Evolutionary conservation across 306 rosid genomes (phyloP).

Genomic region (Cicer judaicum): DNA sequence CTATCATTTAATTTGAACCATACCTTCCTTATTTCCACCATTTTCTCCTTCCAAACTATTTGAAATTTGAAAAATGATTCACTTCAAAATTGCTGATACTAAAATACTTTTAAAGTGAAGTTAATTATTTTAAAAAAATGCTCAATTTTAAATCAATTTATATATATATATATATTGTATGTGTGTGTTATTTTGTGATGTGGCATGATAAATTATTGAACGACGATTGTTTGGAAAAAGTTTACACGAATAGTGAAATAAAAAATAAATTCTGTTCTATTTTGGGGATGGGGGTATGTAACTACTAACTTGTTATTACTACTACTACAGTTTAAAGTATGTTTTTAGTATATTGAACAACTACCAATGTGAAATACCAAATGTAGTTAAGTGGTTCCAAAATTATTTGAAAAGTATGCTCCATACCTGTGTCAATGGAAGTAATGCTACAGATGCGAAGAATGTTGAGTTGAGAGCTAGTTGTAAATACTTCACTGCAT

Average conservation of each 20-base stretch:
- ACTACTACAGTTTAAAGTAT: not conserved
- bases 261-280: not conserved
- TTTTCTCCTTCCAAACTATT: not conserved
- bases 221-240: not conserved
- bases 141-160: constrained; percentile 3
- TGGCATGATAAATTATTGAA: not conserved
- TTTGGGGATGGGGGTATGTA: constrained; percentile 4
- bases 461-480: constrained; percentile 62
- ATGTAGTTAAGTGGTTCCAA: constrained; percentile 5
- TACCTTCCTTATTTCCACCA: not conserved
- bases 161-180: not conserved
- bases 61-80: not conserved
- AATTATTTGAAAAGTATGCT: constrained; percentile 26
- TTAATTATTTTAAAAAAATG: not conserved
- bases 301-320: constrained; percentile 1
- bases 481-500: constrained; percentile 64
- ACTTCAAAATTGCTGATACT: not conserved
- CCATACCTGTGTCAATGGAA: constrained; percentile 80
- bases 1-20: not conserved
- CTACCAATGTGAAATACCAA: constrained; percentile 19
- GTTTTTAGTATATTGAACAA: constrained; percentile 15
- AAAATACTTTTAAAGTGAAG: constrained; percentile 4
- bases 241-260: not conserved
- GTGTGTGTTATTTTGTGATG: not conserved
- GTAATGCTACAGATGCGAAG: constrained; percentile 62